Evolutionary conservation across 345 rosid genomes (phyloP).

Genomic region (Boechera retrofracta): DNA sequence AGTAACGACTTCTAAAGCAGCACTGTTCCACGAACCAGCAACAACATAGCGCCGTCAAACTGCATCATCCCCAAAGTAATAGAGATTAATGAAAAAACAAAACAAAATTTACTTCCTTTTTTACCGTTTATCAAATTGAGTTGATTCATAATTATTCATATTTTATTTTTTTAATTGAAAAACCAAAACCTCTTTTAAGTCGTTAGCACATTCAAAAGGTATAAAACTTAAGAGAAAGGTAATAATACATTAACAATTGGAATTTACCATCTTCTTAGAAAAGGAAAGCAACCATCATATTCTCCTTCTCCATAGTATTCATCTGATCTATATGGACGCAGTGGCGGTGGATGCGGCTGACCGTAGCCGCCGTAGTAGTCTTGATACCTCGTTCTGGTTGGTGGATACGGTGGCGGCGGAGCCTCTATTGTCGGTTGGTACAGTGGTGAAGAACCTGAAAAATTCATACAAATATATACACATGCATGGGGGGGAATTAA

Average conservation of each 20-base stretch:
- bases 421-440: constrained; percentile 35
- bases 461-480: not conserved
- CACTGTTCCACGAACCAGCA: constrained; percentile 41
- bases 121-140: constrained; percentile 6
- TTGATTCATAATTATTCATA: not conserved
- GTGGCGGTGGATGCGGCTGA: constrained; percentile 38
- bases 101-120: no score
- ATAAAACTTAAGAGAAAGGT: not conserved
- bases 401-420: constrained; percentile 40
- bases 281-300: constrained; percentile 37
- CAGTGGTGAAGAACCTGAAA: constrained; percentile 29
- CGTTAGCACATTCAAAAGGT: not conserved
- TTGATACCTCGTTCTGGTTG: constrained; percentile 32
- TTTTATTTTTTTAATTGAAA: not conserved
- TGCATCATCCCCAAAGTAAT: constrained; percentile 18
- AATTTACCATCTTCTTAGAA: constrained; percentile 42
- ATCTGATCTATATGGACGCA: constrained; percentile 38
- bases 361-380: constrained; percentile 31
- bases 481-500: no score
- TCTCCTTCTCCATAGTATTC: constrained; percentile 41
- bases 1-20: constrained; percentile 40
- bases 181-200: not conserved
- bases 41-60: constrained; percentile 40
- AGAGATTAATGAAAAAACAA: not conserved
- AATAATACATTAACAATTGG: not conserved